Percentiles rank a stretch among this genome's conserved stretches.
Evolutionary conservation across 2,329 filamentous ascomycete species (phyloP).

Genomic region (Albifimbria verrucaria): DNA sequence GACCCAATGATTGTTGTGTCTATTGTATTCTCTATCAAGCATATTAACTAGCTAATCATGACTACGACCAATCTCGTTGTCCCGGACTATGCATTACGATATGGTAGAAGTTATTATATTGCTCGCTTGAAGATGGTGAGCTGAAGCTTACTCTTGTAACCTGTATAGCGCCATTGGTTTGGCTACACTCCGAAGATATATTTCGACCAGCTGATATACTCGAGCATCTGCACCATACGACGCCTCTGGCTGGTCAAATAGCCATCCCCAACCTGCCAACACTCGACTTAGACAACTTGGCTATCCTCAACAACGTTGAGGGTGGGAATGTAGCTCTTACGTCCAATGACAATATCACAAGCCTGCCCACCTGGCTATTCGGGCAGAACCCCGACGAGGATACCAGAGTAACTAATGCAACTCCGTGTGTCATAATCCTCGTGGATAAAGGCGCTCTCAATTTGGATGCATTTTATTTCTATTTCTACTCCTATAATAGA

Average conservation of each 20-base stretch:
- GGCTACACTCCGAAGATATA: slow-evolving; percentile 28
- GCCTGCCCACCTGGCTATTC: slow-evolving; percentile 21
- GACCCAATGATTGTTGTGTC: too few species aligned
- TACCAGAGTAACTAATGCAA: slow-evolving; percentile 19
- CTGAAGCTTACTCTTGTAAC: too few species aligned
- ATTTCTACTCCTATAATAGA: slow-evolving; percentile 31
- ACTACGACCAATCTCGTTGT: too few species aligned
- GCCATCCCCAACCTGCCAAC: slow-evolving; percentile 14
- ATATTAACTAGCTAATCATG: too few species aligned
- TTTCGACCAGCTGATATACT: slow-evolving; percentile 27
- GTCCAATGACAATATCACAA: slow-evolving; percentile 22
- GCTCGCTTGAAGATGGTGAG: too few species aligned
- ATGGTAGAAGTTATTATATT: too few species aligned
- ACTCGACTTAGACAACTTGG: slow-evolving; percentile 26
- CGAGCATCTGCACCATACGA: slow-evolving; percentile 24
- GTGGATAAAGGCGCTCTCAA: slow-evolving; percentile 22
- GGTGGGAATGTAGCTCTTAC: slow-evolving; percentile 16
- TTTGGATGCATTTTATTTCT: slow-evolving; percentile 30
- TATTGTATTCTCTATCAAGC: too few species aligned
- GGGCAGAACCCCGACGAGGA: slow-evolving; percentile 19
- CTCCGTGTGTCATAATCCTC: slow-evolving; percentile 26
- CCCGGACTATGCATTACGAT: too few species aligned
- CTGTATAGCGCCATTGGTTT: slow-evolving; percentile 25
- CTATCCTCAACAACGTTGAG: slow-evolving; percentile 16
- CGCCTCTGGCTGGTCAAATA: slow-evolving; percentile 15